phyloP scores from a whole-genome alignment of 805 yeast genomes.

The Komagataella phaffii region DNA sequence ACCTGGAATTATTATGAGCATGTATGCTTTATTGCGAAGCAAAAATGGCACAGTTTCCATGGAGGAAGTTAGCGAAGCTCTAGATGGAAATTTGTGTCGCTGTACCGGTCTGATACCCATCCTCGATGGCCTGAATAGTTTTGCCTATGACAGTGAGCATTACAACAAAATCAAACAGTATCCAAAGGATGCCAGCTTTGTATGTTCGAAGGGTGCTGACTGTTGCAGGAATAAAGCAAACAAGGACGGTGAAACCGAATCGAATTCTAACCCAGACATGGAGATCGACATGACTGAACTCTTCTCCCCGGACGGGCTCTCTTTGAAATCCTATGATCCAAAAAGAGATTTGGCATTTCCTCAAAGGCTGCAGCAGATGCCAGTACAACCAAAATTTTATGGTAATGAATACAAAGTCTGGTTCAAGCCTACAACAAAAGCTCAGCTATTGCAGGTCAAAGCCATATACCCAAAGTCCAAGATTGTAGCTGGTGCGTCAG shows the following conservation, averaged over 20 bases:
- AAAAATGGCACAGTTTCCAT: conserved; percentile 21
- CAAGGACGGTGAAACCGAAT: conserved; percentile 5
- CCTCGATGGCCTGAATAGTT: conserved; percentile 30
- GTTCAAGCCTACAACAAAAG: conserved; percentile 28
- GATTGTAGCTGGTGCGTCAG: conserved; percentile 33
- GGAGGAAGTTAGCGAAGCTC: conserved; percentile 26
- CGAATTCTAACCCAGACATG: conserved; percentile 8
- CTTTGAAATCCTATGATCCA: conserved; percentile 23
- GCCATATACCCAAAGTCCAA: conserved; percentile 21
- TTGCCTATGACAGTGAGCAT: conserved; percentile 20
- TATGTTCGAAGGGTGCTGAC: conserved; percentile 9
- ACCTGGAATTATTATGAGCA: conserved; percentile 36
- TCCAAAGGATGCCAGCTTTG: conserved; percentile 1
- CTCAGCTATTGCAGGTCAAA: conserved; percentile 21
- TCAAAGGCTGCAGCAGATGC: conserved; percentile 15
- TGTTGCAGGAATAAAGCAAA: conserved; percentile 9
- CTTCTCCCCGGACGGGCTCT: conserved; percentile 25
- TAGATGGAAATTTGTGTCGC: conserved; percentile 33
- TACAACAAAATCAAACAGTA: conserved; percentile 11
- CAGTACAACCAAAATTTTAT: conserved; percentile 16
- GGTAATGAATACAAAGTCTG: conserved; percentile 26
- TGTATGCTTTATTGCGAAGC: conserved; percentile 26
- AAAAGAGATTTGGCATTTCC: conserved; percentile 28
- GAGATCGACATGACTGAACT: conserved; percentile 20
- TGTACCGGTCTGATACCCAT: conserved; percentile 39